A percentile compares a stretch with the other conserved stretches of the same genome.
phyloP scores from a whole-genome alignment of 1,284 basidiomycete species.

The Cutaneotrichosporon mucoides region DNA sequence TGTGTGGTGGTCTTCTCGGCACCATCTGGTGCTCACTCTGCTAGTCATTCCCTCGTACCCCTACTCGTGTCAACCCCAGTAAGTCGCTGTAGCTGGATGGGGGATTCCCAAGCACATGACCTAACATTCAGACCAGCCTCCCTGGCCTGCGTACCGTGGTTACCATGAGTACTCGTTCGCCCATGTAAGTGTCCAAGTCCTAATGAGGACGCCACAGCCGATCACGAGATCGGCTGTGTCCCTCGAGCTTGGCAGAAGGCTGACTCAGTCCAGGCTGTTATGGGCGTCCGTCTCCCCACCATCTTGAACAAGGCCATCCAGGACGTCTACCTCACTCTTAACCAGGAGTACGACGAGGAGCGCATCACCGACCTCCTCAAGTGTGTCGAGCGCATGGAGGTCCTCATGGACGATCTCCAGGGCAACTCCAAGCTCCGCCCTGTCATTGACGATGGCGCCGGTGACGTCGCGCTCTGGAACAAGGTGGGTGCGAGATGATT shows the following conservation, averaged over 20 bases:
- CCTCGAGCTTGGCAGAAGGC: background rate
- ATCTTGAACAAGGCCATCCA: conserved; percentile 96
- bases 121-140: conserved; percentile 66
- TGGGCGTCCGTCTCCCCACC: conserved; percentile 90
- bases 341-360: conserved; percentile 78
- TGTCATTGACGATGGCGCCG: conserved; percentile 88
- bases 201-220: too few relatives aligned
- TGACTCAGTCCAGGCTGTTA: conserved; percentile 58
- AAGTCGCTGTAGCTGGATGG: conserved; percentile 20
- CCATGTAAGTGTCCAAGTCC: conserved; percentile 51
- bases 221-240: background rate
- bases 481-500: conserved; percentile 54
- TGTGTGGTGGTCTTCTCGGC: background rate
- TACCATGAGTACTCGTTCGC: conserved; percentile 96
- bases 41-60: conserved; percentile 47
- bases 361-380: conserved; percentile 76
- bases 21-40: background rate
- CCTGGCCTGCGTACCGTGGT: conserved; percentile 91
- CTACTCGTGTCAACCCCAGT: conserved; percentile 51
- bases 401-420: conserved; percentile 74
- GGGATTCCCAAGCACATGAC: background rate
- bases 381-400: conserved; percentile 82
- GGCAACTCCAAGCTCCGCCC: conserved; percentile 73
- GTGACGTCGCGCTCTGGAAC: conserved; percentile 94
- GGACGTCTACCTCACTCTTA: conserved; percentile 83